A percentile compares a stretch with the other conserved stretches of the same genome.
phyloP scores from a whole-genome alignment of 2,329 filamentous ascomycete genomes.

The Aspergillus piperis region DNA sequence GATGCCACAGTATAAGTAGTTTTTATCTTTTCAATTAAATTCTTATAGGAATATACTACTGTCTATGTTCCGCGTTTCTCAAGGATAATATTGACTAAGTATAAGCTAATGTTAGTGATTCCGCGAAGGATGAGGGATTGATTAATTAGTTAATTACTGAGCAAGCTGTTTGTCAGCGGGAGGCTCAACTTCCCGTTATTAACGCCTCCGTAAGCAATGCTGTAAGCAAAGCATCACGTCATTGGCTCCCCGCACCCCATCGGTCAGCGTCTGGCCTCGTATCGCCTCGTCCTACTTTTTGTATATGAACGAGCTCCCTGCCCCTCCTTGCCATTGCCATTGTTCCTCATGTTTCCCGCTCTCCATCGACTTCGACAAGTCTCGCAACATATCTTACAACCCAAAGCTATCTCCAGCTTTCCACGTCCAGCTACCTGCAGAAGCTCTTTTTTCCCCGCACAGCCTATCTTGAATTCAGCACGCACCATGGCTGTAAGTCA shows the following conservation, averaged over 20 bases:
- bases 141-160: background rate
- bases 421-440: slow-evolving; percentile 13
- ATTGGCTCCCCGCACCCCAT: slow-evolving; percentile 14
- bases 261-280: background rate
- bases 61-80: too few relatives aligned
- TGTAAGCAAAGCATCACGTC: slow-evolving; percentile 23
- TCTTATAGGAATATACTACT: too few relatives aligned
- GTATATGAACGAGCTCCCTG: slow-evolving; percentile 9
- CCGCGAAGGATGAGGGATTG: too few relatives aligned
- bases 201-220: slow-evolving; percentile 26
- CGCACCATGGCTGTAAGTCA: slow-evolving; percentile 39
- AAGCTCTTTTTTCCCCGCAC: slow-evolving; percentile 25
- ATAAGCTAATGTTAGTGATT: too few relatives aligned
- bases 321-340: slow-evolving; percentile 9
- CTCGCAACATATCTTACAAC: slow-evolving; percentile 23
- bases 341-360: slow-evolving; percentile 28
- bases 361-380: slow-evolving; percentile 24
- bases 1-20: background rate
- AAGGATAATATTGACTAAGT: background rate
- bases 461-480: slow-evolving; percentile 12
- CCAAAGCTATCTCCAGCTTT: slow-evolving; percentile 16
- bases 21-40: background rate
- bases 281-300: background rate
- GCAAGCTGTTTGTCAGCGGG: slow-evolving; percentile 14
- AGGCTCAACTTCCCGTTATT: slow-evolving; percentile 12